Percentiles rank a stretch among this genome's conserved stretches.
Evolutionary conservation across 202 grass and related monocot genomes (phyloP).

Genomic region (Musa balbisiana): DNA sequence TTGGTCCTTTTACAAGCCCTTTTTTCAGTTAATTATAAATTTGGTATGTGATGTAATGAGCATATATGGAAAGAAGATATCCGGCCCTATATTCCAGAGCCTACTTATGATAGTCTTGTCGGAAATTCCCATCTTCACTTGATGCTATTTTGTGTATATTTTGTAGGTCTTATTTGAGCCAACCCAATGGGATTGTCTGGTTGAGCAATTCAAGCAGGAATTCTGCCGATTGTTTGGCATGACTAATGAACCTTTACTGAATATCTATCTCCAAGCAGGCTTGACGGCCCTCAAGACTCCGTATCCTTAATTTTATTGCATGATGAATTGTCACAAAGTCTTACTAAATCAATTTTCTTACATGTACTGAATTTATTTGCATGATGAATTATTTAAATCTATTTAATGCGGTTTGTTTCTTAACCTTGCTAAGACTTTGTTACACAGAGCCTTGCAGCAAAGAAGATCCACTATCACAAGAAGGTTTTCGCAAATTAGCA

Average conservation of each 20-base stretch:
- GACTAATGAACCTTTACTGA: conserved; percentile 73
- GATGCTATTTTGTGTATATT: conserved; percentile 18
- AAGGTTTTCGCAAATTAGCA: conserved; percentile 71
- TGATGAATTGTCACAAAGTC: neutral
- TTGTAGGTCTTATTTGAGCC: conserved; percentile 73
- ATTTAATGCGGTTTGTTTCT: conserved; percentile 12
- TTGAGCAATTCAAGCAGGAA: conserved; percentile 91
- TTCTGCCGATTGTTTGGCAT: conserved; percentile 89
- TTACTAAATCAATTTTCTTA: neutral
- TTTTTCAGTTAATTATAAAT: neutral
- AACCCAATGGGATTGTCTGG: conserved; percentile 62
- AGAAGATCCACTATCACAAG: conserved; percentile 81
- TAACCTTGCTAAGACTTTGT: conserved; percentile 49
- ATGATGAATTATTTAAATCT: neutral
- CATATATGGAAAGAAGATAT: no score
- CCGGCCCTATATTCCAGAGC: neutral
- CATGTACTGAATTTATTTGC: conserved; percentile 38
- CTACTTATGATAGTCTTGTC: neutral
- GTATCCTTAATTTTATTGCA: conserved; percentile 41
- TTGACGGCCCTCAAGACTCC: conserved; percentile 84
- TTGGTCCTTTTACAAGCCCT: neutral
- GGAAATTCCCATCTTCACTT: conserved; percentile 15
- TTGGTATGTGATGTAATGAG: no score
- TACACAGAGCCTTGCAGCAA: conserved; percentile 63
- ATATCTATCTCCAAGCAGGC: conserved; percentile 96